Evolutionary conservation across 1,139 yeast genomes (phyloP).

Genomic region (Nakaseomyces glabratus): DNA sequence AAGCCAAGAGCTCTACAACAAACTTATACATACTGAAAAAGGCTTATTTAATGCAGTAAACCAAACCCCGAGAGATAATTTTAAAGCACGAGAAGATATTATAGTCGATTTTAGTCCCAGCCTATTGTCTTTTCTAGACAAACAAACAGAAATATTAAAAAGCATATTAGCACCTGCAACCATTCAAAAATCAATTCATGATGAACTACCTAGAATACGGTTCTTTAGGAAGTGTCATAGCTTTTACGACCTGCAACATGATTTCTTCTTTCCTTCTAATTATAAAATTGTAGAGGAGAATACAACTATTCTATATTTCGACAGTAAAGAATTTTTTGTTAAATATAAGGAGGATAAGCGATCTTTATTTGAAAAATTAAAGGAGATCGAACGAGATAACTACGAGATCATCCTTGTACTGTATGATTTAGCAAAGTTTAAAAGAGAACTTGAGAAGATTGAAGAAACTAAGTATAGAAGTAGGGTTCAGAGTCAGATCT

Average conservation of each 20-base stretch:
- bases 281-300: constrained; percentile 37
- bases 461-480: constrained; percentile 42
- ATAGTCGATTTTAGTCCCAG: constrained; percentile 33
- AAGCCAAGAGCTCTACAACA: constrained; percentile 6
- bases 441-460: constrained; percentile 37
- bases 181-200: constrained; percentile 20
- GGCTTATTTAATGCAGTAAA: constrained; percentile 41
- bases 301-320: constrained; percentile 38
- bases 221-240: constrained; percentile 32
- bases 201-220: constrained; percentile 28
- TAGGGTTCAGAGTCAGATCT: constrained; percentile 25
- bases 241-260: constrained; percentile 38
- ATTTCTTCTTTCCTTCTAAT: constrained; percentile 46
- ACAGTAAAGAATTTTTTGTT: constrained; percentile 39
- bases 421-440: constrained; percentile 41
- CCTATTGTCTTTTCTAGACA: no score
- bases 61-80: constrained; percentile 40
- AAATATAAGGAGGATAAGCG: constrained; percentile 30
- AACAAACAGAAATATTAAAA: constrained; percentile 16
- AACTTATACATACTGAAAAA: constrained; percentile 15
- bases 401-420: constrained; percentile 37
- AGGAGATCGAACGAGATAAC: constrained; percentile 22
- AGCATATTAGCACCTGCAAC: constrained; percentile 28
- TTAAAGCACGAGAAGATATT: constrained; percentile 45
- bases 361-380: constrained; percentile 19